Percentiles rank a stretch among this genome's conserved stretches.
Evolutionary conservation across 2,329 filamentous ascomycete species (phyloP).

Genomic region (Chaetomium sp.): DNA sequence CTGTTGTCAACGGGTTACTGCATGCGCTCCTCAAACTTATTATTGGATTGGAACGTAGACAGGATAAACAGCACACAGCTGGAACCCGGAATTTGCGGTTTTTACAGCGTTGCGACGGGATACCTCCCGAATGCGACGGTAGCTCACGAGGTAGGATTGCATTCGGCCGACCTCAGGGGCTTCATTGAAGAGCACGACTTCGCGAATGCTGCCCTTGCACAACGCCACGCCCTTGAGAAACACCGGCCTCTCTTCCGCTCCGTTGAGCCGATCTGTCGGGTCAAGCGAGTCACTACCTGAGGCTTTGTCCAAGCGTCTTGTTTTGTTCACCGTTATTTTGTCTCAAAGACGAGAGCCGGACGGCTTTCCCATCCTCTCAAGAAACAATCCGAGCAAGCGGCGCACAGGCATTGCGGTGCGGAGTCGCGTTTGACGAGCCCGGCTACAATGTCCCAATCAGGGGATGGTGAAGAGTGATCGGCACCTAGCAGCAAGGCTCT

Average conservation of each 20-base stretch:
- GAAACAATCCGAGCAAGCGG: neutral
- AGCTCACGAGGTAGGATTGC: neutral
- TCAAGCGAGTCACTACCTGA: neutral
- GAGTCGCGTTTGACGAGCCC: conserved; percentile 15
- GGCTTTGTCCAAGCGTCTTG: neutral
- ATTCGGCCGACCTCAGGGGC: conserved; percentile 3
- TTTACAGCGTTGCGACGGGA: conserved; percentile 6
- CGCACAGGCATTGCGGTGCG: conserved; percentile 12
- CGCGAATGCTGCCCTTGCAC: conserved; percentile 9
- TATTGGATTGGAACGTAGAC: neutral
- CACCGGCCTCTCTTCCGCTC: neutral
- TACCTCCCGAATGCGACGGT: conserved; percentile 8
- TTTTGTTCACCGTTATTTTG: neutral
- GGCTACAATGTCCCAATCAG: conserved; percentile 7
- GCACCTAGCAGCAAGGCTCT: conserved; percentile 1
- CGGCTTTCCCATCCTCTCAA: neutral
- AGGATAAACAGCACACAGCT: neutral
- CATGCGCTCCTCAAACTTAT: neutral
- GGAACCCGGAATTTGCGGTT: conserved; percentile 1
- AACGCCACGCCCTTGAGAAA: conserved; percentile 5
- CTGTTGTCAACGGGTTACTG: neutral
- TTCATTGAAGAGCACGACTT: neutral
- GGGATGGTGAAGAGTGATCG: conserved; percentile 18
- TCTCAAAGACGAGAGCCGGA: neutral
- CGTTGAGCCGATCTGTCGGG: conserved; percentile 11